Conservation (phyloP, 2,329 filamentous ascomycete genomes). For the Aspergillus proliferans region DNA sequence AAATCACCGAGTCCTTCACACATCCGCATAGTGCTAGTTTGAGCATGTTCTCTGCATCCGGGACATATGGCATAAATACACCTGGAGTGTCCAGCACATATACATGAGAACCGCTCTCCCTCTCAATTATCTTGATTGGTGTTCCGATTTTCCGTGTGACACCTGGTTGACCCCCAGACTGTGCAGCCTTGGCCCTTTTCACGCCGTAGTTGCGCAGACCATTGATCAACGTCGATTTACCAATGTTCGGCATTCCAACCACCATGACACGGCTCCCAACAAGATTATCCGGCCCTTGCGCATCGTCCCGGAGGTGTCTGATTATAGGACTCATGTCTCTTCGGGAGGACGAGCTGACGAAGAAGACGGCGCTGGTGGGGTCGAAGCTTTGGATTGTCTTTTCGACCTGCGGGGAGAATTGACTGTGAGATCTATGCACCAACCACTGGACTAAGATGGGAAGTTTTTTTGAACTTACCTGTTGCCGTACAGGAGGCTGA, state of each 20-base stretch:
- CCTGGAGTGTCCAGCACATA: slow-evolving; percentile 90
- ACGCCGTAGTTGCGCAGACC: slow-evolving; percentile 66
- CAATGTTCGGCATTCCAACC: slow-evolving; percentile 96
- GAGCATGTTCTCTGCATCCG: slow-evolving; percentile 80
- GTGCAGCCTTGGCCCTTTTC: slow-evolving; percentile 62
- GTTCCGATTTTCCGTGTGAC: slow-evolving; percentile 79
- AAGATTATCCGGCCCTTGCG: slow-evolving; percentile 44
- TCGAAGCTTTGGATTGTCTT: slow-evolving; percentile 30
- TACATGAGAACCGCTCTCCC: slow-evolving; percentile 53
- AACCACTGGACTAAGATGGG: not conserved
- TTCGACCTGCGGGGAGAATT: slow-evolving; percentile 20
- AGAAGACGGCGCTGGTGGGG: slow-evolving; percentile 28
- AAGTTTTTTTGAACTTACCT: slow-evolving; percentile 26
- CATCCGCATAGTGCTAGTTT: slow-evolving; percentile 88
- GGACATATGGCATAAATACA: slow-evolving; percentile 89
- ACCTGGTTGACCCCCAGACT: slow-evolving; percentile 80
- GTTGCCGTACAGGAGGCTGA: slow-evolving; percentile 31
- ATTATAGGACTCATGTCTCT: slow-evolving; percentile 27
- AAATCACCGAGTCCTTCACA: slow-evolving; percentile 82
- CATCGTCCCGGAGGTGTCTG: slow-evolving; percentile 25
- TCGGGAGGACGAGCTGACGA: slow-evolving; percentile 27
- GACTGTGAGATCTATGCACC: slow-evolving; percentile 3
- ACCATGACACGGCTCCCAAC: slow-evolving; percentile 79
- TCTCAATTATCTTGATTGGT: slow-evolving; percentile 71
- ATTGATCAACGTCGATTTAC: slow-evolving; percentile 93